A percentile compares a stretch with the other conserved stretches of the same genome.
These are phyloP conservation scores for Triticum urartu DNA, from an alignment of 176 grass and related monocot species.

Conservation along the genomic window DNA sequence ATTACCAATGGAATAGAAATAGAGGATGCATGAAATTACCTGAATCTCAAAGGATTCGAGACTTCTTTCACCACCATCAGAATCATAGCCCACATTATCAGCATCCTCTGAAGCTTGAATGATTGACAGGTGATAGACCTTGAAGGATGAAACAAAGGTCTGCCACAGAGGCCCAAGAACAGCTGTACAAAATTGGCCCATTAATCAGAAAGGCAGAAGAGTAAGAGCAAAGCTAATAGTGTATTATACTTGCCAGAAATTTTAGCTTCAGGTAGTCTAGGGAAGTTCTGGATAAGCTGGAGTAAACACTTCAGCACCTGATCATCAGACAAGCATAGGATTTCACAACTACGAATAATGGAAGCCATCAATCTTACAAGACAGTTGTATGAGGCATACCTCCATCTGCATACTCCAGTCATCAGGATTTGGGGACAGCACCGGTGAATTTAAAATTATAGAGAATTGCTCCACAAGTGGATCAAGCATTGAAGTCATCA, in stretches of 20 bases:
- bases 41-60: constrained; percentile 87
- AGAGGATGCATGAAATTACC: constrained; percentile 36
- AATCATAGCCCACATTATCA: constrained; percentile 75
- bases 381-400: constrained; percentile 45
- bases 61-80: constrained; percentile 89
- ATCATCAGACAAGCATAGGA: constrained; percentile 36
- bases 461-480: constrained; percentile 85
- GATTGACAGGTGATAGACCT: constrained; percentile 74
- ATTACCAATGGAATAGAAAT: constrained; percentile 12
- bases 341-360: constrained; percentile 25
- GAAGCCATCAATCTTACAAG: not conserved
- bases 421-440: constrained; percentile 84
- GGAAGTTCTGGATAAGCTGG: constrained; percentile 92
- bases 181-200: constrained; percentile 42
- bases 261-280: constrained; percentile 65
- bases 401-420: constrained; percentile 97
- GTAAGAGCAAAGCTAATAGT: constrained; percentile 1
- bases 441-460: constrained; percentile 63
- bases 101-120: constrained; percentile 69
- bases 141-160: constrained; percentile 76
- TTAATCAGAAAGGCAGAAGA: constrained; percentile 21
- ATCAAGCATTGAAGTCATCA: constrained; percentile 75
- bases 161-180: constrained; percentile 87
- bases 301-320: constrained; percentile 98
- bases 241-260: constrained; percentile 58